A percentile compares a stretch with the other conserved stretches of the same genome.
phyloP scores from a whole-genome alignment of 2,329 filamentous ascomycete genomes.

The Cercospora berteroae region DNA sequence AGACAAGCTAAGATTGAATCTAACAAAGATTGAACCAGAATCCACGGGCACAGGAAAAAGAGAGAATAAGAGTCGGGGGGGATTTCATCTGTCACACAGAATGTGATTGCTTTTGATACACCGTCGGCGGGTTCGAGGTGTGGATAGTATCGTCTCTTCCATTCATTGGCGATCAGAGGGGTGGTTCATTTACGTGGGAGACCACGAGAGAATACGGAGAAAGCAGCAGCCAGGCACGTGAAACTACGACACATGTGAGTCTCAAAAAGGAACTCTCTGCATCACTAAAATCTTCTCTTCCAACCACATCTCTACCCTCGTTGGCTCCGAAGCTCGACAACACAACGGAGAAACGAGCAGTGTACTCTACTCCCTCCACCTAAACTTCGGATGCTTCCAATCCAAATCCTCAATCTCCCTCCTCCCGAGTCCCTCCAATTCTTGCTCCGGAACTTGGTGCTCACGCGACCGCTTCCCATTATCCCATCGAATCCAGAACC shows the following conservation, averaged over 20 bases:
- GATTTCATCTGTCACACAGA: too few relatives aligned
- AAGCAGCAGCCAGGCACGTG: too few relatives aligned
- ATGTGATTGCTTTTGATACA: too few relatives aligned
- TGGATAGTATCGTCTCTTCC: too few relatives aligned
- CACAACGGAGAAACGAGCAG: neutral
- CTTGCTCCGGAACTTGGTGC: slow-evolving; percentile 51
- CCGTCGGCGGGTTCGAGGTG: too few relatives aligned
- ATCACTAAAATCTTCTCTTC: neutral
- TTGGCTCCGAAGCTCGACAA: neutral
- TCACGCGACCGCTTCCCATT: slow-evolving; percentile 59
- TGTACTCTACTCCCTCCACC: slow-evolving; percentile 49
- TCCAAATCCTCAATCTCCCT: slow-evolving; percentile 60
- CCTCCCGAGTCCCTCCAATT: slow-evolving; percentile 54
- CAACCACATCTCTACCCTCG: neutral
- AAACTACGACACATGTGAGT: neutral
- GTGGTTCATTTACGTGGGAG: too few relatives aligned
- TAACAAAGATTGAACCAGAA: too few relatives aligned
- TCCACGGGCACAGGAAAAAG: too few relatives aligned
- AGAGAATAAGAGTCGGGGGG: too few relatives aligned
- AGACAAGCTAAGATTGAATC: too few relatives aligned
- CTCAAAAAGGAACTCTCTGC: neutral
- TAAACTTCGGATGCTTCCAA: slow-evolving; percentile 65
- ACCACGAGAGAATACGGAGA: too few relatives aligned
- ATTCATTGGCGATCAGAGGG: too few relatives aligned
- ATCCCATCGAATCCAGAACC: slow-evolving; percentile 62